These are phyloP conservation scores for Candida germanica DNA, from an alignment of 805 yeast species.

Conservation along the genomic window DNA sequence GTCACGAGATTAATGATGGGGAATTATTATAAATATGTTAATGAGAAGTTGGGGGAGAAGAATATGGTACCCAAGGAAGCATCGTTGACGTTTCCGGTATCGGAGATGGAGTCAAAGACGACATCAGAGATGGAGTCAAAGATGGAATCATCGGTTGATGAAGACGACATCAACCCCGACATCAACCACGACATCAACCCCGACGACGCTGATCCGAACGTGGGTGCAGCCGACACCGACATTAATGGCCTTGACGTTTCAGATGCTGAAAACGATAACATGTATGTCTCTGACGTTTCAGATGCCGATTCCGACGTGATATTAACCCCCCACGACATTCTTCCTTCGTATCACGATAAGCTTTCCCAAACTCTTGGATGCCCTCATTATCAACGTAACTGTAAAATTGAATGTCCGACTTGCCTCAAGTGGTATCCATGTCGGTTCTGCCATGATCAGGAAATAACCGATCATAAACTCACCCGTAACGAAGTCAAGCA, in stretches of 20 bases:
- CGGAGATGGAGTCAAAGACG: background rate
- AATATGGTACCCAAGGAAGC: background rate
- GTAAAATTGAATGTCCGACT: constrained; percentile 76
- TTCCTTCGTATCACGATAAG: constrained; percentile 46
- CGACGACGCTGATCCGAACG: background rate
- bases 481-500: constrained; percentile 56
- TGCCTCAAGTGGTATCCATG: constrained; percentile 79
- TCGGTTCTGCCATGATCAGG: constrained; percentile 81
- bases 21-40: constrained; percentile 51
- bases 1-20: constrained; percentile 70
- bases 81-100: constrained; percentile 2
- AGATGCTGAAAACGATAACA: constrained; percentile 3
- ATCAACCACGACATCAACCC: background rate
- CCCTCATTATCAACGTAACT: constrained; percentile 75
- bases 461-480: constrained; percentile 53
- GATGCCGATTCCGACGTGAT: constrained; percentile 36
- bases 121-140: constrained; percentile 4
- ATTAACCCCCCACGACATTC: constrained; percentile 45
- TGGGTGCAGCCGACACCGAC: background rate
- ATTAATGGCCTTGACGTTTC: background rate
- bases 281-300: constrained; percentile 10
- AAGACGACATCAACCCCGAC: background rate
- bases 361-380: constrained; percentile 63
- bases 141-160: background rate
- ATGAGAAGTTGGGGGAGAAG: constrained; percentile 23